Evolutionary conservation across 2,329 filamentous ascomycete genomes (phyloP), one percentile per base, ranked within the genome.

Genomic region (Drechslera avenae): DNA sequence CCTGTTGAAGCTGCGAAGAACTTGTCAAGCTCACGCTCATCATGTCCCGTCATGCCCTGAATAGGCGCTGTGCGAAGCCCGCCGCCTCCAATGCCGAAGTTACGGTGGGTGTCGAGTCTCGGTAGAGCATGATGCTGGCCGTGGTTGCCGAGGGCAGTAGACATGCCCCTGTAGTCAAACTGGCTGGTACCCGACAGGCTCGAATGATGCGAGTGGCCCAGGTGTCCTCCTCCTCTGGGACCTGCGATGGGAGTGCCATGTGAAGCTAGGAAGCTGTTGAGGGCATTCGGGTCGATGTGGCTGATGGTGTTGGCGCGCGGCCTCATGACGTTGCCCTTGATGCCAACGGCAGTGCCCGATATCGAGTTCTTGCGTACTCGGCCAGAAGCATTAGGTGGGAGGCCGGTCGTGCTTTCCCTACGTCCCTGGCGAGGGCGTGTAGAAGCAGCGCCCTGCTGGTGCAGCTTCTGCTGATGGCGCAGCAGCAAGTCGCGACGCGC

Each of bases 391-490:
- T 84, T 83, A n/a, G 83, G 81, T 7, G 86, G 85, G 54, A 88
- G 84, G 46, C 88, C 90, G 54, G 88, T 83, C 5, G 83, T 89
- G 74, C 94, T 97, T 77, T 97, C 94, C 59, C 94, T 85, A 60
- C 93, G 88, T 63, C 76, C 80, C 64, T 91, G 92, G 64, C 92
- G 86, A 37, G 92, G 91, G 54, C 92, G 86, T 37, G 91, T 88
- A 5, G 91, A 91, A 5, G 94, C 89, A 0, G 91, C 91, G 10
- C 90, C 90, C 19, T 91, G 91, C 81, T 96, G 91, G 73, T 99
- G 94, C 39, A 99, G 83, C 81, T 99, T 99, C 80, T 99, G 94
- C 81, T 99, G 94, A 76, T 99, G 94, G 52, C 94, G 86, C 60
- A 99, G 79, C 47, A 99, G 82, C 62, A 99, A 77, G 75, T 99